These are phyloP conservation scores for Pseudopyrenochaeta lycopersici DNA, from an alignment of 2,329 filamentous ascomycete species.

Conservation along the genomic window DNA sequence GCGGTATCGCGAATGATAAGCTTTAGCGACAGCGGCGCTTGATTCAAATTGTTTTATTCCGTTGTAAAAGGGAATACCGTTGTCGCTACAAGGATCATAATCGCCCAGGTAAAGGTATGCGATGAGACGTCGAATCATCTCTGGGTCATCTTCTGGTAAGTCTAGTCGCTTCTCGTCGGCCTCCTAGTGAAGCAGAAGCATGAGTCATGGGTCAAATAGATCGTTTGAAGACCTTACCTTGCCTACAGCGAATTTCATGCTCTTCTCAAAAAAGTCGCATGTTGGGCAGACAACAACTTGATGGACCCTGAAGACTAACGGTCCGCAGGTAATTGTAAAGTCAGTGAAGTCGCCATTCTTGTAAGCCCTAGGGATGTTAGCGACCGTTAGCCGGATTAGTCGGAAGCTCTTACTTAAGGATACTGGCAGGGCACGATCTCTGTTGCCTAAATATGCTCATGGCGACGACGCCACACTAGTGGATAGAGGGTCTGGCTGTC, in stretches of 20 bases:
- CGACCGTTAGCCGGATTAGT: background rate
- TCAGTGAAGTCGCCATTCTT: slow-evolving; percentile 26
- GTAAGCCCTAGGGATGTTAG: slow-evolving; percentile 12
- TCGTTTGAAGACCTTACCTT: slow-evolving; percentile 2
- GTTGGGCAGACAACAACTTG: slow-evolving; percentile 18
- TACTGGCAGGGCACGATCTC: background rate
- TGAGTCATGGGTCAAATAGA: too few relatives aligned
- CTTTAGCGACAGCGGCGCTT: background rate
- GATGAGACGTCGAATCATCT: slow-evolving; percentile 27
- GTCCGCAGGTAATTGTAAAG: slow-evolving; percentile 25
- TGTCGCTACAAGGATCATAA: slow-evolving; percentile 20
- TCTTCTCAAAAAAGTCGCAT: slow-evolving; percentile 26
- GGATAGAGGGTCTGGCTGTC: background rate
- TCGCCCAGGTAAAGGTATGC: slow-evolving; percentile 28
- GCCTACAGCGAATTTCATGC: slow-evolving; percentile 9
- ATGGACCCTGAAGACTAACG: slow-evolving; percentile 21
- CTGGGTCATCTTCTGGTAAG: slow-evolving; percentile 26
- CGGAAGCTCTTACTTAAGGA: slow-evolving; percentile 2
- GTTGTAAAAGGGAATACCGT: background rate
- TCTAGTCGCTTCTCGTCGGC: slow-evolving; percentile 14
- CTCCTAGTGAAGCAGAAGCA: slow-evolving; percentile 1
- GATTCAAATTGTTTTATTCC: slow-evolving; percentile 7
- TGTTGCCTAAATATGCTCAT: background rate
- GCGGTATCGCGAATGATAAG: slow-evolving; percentile 6
- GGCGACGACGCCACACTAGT: background rate